These are phyloP conservation scores for Beauveria rudraprayagi DNA, from an alignment of 2,329 filamentous ascomycete species.

Conservation along the genomic window DNA sequence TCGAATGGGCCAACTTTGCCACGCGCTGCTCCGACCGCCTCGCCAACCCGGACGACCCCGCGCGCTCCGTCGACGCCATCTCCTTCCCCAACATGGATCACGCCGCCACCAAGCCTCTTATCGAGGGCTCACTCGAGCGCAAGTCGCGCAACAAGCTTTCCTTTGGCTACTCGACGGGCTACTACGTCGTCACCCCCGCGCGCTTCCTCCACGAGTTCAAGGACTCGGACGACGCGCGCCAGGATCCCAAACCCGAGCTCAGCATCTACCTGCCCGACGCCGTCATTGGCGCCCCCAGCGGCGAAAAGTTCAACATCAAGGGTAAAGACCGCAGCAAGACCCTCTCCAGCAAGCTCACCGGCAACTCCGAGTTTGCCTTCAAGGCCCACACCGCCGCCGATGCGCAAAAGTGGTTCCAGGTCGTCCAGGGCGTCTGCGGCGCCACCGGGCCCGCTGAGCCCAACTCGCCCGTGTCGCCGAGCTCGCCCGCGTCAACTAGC, in stretches of 20 bases:
- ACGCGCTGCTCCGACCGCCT: slow-evolving; percentile 63
- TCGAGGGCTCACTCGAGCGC: slow-evolving; percentile 82
- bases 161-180: slow-evolving; percentile 68
- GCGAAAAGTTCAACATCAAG: slow-evolving; percentile 87
- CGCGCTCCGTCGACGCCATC: slow-evolving; percentile 66
- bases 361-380: slow-evolving; percentile 73
- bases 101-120: slow-evolving; percentile 66
- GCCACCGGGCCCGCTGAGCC: slow-evolving; percentile 32
- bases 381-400: slow-evolving; percentile 77
- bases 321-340: slow-evolving; percentile 85
- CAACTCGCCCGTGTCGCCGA: slow-evolving; percentile 16
- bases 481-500: not conserved
- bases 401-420: slow-evolving; percentile 75
- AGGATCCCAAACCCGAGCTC: slow-evolving; percentile 75
- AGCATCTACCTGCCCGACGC: slow-evolving; percentile 92
- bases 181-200: slow-evolving; percentile 84
- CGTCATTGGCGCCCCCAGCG: slow-evolving; percentile 60
- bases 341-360: slow-evolving; percentile 71
- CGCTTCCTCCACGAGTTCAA: slow-evolving; percentile 96
- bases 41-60: slow-evolving; percentile 67
- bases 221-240: slow-evolving; percentile 65
- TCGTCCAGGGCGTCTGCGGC: slow-evolving; percentile 57
- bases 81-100: slow-evolving; percentile 87
- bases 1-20: slow-evolving; percentile 86
- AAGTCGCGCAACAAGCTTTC: slow-evolving; percentile 81